Base-by-base conservation (phyloP, 139 green algal species). In the Tetraselmis striata region DNA sequence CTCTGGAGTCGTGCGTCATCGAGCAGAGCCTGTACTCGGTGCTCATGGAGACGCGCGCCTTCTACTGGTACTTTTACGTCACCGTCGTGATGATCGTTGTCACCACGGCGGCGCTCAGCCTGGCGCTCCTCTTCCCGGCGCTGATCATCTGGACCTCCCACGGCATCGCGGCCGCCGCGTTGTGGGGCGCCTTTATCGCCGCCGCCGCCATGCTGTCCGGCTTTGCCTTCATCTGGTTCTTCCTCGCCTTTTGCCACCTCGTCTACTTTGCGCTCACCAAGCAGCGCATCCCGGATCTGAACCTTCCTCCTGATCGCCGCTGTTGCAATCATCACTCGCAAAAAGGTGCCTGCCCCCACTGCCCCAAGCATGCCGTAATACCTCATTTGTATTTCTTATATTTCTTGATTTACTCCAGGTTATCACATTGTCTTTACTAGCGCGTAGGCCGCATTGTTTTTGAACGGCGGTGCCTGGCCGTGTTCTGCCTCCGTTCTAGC, bases 201-300 rank as follows among this genome's bases (percentile, higher is more conserved):
- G 22, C n/a, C 23, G n/a, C 74, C 23, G 74, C 74, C 2, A 11
- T 31, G 26, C 74, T 29, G 5, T 28, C n/a, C 74, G 74, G 74
- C 23, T 77, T 77, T 28, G 74, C 74, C 26, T 31, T 77, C 74
- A 28, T 77, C 2, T 77, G 25, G 26, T 28, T 28, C 74, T 77
- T 77, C 74, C 74, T 77, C 74, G 74, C 74, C 26, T 29, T 77
- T 29, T 77, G 25, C 74, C n/a, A 29, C 74, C n/a, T 77, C 74
- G 74, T 77, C 74, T 77, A 31, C 74, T 77, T 31, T 29, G 74
- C 74, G 23, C 74, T 77, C 74, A 28, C 74, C 26, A 77, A 77
- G 26, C 74, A 28, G n/a, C 74, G 26, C 74, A 29, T 77, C 26
- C 74, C 26, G 5, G 74, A 28, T 18, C 74, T 29, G 2, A 29